Evolutionary conservation across 768 basidiomycete genomes (phyloP), one percentile per base, ranked within the genome.

Genomic region (Mycena crocata): DNA sequence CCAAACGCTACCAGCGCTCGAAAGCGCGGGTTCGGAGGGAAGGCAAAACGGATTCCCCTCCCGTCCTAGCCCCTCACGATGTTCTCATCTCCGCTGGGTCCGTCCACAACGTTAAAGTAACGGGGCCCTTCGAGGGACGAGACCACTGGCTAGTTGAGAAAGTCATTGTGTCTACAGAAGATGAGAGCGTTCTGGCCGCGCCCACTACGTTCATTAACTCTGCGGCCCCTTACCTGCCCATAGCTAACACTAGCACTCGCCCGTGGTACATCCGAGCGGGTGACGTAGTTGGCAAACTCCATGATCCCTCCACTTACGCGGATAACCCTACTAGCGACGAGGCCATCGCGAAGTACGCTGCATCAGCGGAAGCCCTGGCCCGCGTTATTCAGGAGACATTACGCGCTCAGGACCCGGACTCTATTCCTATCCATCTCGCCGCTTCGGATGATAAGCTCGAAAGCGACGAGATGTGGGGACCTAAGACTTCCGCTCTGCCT

Each of bases 161-260:
- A n/a, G n/a, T n/a, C n/a, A n/a, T n/a, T n/a, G n/a, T n/a, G n/a
- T n/a, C n/a, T n/a, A n/a, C n/a, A n/a, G n/a, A n/a, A n/a, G n/a
- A n/a, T n/a, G n/a, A n/a, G n/a, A n/a, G n/a, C n/a, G n/a, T n/a
- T n/a, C n/a, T n/a, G n/a, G n/a, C n/a, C n/a, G n/a, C n/a, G n/a
- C n/a, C n/a, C n/a, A n/a, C n/a, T n/a, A n/a, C n/a, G n/a, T n/a
- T n/a, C n/a, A n/a, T n/a, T n/a, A n/a, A n/a, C n/a, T n/a, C n/a
- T n/a, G n/a, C n/a, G n/a, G n/a, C n/a, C n/a, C n/a, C n/a, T n/a
- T 57, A 32, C 50, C 8, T 73, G 0, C 72, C 72, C 2, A 63
- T 73, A 3, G 72, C 72, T 7, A 73, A 73, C 42, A 58, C 71
- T 0, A 51, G 60, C 13, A 32, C 57, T 3, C 52, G 62, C 0